phyloP scores from a whole-genome alignment of 2,329 filamentous ascomycete genomes.

The Nakataea oryzae region DNA sequence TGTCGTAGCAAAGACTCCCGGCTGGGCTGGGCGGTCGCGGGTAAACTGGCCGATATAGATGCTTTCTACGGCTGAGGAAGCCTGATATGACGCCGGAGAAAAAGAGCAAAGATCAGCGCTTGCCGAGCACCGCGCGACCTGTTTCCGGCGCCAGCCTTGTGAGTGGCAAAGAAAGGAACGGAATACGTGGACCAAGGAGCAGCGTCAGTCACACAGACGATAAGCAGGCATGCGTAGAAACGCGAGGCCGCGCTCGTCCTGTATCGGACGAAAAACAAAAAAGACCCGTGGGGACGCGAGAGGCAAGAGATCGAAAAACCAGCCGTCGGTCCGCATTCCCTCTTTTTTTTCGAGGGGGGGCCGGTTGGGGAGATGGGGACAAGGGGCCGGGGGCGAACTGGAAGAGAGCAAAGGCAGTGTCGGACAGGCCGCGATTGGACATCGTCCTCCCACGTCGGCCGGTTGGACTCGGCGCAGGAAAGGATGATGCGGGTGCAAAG shows the following conservation, averaged over 20 bases:
- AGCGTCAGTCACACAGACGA: neutral
- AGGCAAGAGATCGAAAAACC: neutral
- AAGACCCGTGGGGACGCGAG: neutral
- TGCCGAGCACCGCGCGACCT: neutral
- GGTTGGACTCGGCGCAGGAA: neutral
- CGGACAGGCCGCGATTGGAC: neutral
- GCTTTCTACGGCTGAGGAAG: neutral
- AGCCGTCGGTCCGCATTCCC: too few species aligned
- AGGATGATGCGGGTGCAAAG: neutral
- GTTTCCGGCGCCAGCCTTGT: neutral
- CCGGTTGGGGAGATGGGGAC: neutral
- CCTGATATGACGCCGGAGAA: neutral
- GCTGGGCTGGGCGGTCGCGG: too few species aligned
- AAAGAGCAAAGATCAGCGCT: neutral
- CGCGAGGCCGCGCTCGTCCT: neutral
- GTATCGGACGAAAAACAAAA: neutral
- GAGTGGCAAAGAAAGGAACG: neutral
- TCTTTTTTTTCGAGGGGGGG: neutral
- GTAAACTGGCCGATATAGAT: neutral
- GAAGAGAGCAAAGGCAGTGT: neutral
- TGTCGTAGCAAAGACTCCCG: neutral
- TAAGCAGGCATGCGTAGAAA: neutral
- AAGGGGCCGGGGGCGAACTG: neutral
- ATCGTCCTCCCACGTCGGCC: neutral
- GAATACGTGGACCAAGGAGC: neutral